A percentile compares a stretch with the other conserved stretches of the same genome.
Evolutionary conservation across 2,329 filamentous ascomycete species (phyloP).

Genomic region (Cryoendolithus antarcticus): DNA sequence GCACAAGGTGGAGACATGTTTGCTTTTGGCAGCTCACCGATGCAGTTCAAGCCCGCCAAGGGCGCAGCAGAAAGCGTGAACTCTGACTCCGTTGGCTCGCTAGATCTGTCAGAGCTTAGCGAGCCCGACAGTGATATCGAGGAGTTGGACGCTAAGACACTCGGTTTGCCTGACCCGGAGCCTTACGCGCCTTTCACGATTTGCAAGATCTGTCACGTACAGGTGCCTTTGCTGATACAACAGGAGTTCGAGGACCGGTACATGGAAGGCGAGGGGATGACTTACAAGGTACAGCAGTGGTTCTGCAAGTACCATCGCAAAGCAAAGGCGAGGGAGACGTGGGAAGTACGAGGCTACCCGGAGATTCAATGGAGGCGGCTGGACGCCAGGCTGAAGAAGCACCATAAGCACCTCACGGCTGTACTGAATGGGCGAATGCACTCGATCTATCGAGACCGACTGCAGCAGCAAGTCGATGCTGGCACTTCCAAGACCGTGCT

Average conservation of each 20-base stretch:
- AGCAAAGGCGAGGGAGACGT: conserved; percentile 15
- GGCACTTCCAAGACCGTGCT: conserved; percentile 10
- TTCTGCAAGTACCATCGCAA: conserved; percentile 23
- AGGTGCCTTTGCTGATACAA: conserved; percentile 10
- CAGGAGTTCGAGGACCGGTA: conserved; percentile 21
- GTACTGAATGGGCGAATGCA: conserved; percentile 14
- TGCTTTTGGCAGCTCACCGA: conserved; percentile 1
- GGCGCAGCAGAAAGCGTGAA: neutral
- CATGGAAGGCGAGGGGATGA: conserved; percentile 12
- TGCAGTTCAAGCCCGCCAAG: neutral
- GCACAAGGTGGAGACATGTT: conserved; percentile 4
- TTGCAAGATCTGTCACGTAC: conserved; percentile 17
- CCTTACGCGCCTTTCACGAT: conserved; percentile 2
- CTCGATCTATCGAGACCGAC: conserved; percentile 15
- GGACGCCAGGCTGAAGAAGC: conserved; percentile 13
- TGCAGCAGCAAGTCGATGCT: conserved; percentile 13
- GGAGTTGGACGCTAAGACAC: conserved; percentile 1
- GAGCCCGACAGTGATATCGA: conserved; percentile 7
- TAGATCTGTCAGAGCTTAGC: conserved; percentile 4
- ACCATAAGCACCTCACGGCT: conserved; percentile 12
- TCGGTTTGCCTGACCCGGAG: conserved; percentile 5
- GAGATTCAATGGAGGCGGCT: conserved; percentile 22
- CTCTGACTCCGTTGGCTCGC: neutral
- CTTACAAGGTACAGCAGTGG: conserved; percentile 19
- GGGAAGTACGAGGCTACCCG: conserved; percentile 21